These are phyloP conservation scores for Sedum album DNA, from an alignment of 164 flowering plant genomes.

Conservation along the genomic window DNA sequence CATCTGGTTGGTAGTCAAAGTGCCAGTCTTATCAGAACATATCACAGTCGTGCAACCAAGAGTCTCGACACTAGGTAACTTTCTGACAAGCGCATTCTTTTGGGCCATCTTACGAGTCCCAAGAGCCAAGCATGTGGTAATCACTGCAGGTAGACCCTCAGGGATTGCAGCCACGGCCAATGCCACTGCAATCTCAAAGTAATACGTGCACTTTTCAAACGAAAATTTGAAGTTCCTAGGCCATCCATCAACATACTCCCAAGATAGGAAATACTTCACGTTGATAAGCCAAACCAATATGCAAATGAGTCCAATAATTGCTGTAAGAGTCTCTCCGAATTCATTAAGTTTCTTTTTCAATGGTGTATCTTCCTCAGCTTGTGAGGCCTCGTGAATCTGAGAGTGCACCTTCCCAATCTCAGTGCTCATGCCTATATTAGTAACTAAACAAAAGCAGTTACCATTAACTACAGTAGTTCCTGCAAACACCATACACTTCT, in stretches of 20 bases:
- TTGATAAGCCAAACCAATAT: conserved; percentile 50
- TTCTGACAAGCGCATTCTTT: conserved; percentile 57
- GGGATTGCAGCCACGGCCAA: conserved; percentile 66
- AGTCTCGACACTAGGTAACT: conserved; percentile 58
- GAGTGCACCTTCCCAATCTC: conserved; percentile 48
- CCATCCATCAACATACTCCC: conserved; percentile 55
- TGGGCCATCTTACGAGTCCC: conserved; percentile 64
- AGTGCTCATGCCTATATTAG: conserved; percentile 35
- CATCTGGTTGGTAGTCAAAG: conserved; percentile 80
- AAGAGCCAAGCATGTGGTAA: conserved; percentile 53
- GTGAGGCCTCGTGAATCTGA: conserved; percentile 45
- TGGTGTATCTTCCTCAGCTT: conserved; percentile 41
- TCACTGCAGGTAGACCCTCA: conserved; percentile 57
- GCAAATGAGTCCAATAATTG: conserved; percentile 43
- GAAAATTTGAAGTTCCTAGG: conserved; percentile 48
- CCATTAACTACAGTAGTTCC: conserved; percentile 57
- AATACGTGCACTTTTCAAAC: conserved; percentile 51
- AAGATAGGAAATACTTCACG: conserved; percentile 43
- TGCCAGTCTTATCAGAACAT: conserved; percentile 55
- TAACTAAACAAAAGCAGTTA: conserved; percentile 35
- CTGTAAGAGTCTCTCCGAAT: conserved; percentile 40
- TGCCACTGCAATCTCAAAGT: conserved; percentile 56
- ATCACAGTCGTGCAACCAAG: conserved; percentile 56
- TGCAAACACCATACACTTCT: conserved; percentile 46
- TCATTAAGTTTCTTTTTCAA: conserved; percentile 54